A percentile compares a stretch with the other conserved stretches of the same genome.
phyloP scores from a whole-genome alignment of 495 filamentous ascomycete genomes.

The Terfezia boudieri region DNA sequence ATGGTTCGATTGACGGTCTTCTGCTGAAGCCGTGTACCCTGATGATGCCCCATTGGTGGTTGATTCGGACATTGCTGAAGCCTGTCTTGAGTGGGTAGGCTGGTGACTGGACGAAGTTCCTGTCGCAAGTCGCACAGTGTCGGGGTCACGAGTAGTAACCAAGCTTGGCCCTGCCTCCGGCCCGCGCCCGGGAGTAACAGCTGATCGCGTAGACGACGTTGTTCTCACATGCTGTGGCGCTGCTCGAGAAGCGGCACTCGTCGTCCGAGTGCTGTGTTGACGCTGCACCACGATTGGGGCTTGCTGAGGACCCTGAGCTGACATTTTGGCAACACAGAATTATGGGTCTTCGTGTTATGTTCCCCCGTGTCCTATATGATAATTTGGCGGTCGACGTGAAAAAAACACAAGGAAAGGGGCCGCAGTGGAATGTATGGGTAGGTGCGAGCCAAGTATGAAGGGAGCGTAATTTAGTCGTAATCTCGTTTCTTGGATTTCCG shows the following conservation, averaged over 20 bases:
- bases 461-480: too few relatives aligned
- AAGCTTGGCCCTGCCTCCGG: slow-evolving; percentile 4
- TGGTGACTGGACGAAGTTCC: slow-evolving; percentile 5
- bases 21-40: slow-evolving; percentile 1
- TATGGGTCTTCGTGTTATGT: too few relatives aligned
- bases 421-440: background rate
- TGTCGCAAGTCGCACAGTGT: slow-evolving; percentile 8
- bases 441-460: background rate
- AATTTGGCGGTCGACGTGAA: too few relatives aligned
- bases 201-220: background rate
- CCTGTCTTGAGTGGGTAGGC: slow-evolving; percentile 13
- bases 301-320: slow-evolving; percentile 10
- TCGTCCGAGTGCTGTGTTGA: slow-evolving; percentile 18
- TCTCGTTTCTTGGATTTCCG: too few relatives aligned
- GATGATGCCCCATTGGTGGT: background rate
- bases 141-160: slow-evolving; percentile 10
- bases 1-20: slow-evolving; percentile 9
- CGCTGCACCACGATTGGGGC: slow-evolving; percentile 17
- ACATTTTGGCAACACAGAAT: background rate
- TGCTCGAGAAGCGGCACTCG: slow-evolving; percentile 9
- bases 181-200: slow-evolving; percentile 6
- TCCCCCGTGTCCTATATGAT: too few relatives aligned
- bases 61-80: slow-evolving; percentile 17
- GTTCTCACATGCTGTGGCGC: slow-evolving; percentile 3
- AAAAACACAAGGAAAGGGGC: too few relatives aligned